A percentile compares a stretch with the other conserved stretches of the same genome.
These are phyloP conservation scores for Spinacia oleracea DNA, from an alignment of 179 eudicot species.

Conservation along the genomic window DNA sequence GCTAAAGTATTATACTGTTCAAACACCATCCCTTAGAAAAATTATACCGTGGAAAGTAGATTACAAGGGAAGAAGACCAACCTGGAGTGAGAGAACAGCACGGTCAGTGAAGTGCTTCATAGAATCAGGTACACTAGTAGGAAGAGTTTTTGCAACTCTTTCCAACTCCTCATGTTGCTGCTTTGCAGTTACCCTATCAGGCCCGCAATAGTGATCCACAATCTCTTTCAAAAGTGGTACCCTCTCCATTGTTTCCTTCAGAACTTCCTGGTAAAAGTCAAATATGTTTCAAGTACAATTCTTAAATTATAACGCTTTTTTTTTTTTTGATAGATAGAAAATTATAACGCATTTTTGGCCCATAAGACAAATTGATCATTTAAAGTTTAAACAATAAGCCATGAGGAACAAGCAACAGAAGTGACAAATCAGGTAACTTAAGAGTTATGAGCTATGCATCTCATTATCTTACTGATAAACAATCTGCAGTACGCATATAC, in stretches of 20 bases:
- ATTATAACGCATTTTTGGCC: not conserved
- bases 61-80: slow-evolving; percentile 29
- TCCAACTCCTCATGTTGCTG: slow-evolving; percentile 74
- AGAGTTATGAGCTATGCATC: not conserved
- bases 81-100: slow-evolving; percentile 91
- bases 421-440: not conserved
- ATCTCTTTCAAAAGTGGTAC: slow-evolving; percentile 77
- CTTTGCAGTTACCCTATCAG: slow-evolving; percentile 78
- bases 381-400: not conserved
- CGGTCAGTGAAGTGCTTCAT: slow-evolving; percentile 72
- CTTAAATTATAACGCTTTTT: not conserved
- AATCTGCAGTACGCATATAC: not conserved
- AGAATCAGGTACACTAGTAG: slow-evolving; percentile 62
- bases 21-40: not conserved
- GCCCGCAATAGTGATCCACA: slow-evolving; percentile 77
- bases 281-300: not conserved
- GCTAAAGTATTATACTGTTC: not conserved
- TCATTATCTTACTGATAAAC: not conserved
- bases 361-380: not conserved
- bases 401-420: slow-evolving; percentile 2
- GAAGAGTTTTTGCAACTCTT: slow-evolving; percentile 86
- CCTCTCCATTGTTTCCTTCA: slow-evolving; percentile 68
- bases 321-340: too few species aligned
- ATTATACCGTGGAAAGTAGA: not conserved
- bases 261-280: slow-evolving; percentile 43